Base-by-base conservation (phyloP, 1,284 basidiomycete genomes). In the Microbotryum silenes-acaulis region DNA sequence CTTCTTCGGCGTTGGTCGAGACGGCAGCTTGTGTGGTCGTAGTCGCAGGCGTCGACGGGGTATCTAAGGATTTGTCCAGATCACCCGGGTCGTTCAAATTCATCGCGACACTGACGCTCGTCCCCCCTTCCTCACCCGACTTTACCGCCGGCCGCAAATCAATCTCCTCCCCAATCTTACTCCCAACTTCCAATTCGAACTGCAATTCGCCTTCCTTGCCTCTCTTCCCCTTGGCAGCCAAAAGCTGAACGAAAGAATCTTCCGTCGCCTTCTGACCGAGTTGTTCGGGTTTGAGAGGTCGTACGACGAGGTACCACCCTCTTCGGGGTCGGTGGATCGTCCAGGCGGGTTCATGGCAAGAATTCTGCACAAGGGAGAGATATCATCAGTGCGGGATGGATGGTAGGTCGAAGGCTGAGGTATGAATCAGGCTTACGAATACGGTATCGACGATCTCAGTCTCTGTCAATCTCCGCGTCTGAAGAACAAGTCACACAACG, bases 281-380 rank as follows among this genome's bases (percentile, higher is more conserved):
- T 25, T 27, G 53, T 27, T 42, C 14, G 53, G 46, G 53, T 25
- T 42, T 27, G 4, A 27, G 25, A 45, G 53, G 46, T 14, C 44
- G 53, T 12, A 54, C 25, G 20, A 45, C 25, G 44, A 54, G 53
- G 53, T 54, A 54, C 53, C 53, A 54, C 4, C 53, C 53, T 4
- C 23, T 23, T 12, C 44, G n/a, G 12, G 53, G 53, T 23, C 53
- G 37, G 18, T 46, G 53, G 53, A 54, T 25, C 10, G 53, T 54
- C 53, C 53, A 54, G 33, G 42, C 42, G 2, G 53, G 25, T 16
- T 46, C 8, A 23, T 29, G 53, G 12, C 44, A 25, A 23, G 44
- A 46, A 45, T 54, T 27, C 53, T 54, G 53, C 25, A 16, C 8
- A 5, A 33, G 44, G 18, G 20, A 33, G 18, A 27, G 53, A 18